phyloP scores from a whole-genome alignment of 2,329 filamentous ascomycete genomes.

The Ilyonectria mors-panacis region DNA sequence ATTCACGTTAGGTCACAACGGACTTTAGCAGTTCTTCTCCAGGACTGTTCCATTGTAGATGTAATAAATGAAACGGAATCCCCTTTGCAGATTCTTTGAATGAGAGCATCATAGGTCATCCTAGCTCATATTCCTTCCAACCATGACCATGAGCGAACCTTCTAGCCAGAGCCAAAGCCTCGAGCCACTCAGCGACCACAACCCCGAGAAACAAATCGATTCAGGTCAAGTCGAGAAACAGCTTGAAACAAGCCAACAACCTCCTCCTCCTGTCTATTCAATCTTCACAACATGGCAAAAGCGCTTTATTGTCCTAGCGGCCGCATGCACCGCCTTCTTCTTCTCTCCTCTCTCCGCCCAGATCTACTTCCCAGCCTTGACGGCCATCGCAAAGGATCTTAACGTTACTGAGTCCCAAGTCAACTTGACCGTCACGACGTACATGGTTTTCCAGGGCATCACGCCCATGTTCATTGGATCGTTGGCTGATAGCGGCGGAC shows the following conservation, averaged over 20 bases:
- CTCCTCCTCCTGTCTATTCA: conserved; percentile 51
- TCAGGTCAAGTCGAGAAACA: conserved; percentile 35
- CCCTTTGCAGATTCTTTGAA: neutral
- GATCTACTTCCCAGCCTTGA: conserved; percentile 70
- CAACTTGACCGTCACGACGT: conserved; percentile 68
- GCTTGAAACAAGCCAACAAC: conserved; percentile 7
- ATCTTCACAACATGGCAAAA: conserved; percentile 59
- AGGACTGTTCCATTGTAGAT: conserved; percentile 1
- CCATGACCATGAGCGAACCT: conserved; percentile 15
- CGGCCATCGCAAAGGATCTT: conserved; percentile 63
- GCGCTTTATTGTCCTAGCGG: conserved; percentile 57
- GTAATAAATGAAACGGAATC: neutral
- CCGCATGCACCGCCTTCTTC: conserved; percentile 58
- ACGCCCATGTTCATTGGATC: conserved; percentile 70
- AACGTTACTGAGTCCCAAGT: conserved; percentile 59
- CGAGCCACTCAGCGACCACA: neutral
- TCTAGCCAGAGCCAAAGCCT: neutral
- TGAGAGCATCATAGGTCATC: neutral
- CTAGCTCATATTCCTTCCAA: neutral
- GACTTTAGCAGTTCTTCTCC: conserved; percentile 1
- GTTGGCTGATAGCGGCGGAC: conserved; percentile 68
- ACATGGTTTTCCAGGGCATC: conserved; percentile 74
- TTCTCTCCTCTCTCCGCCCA: conserved; percentile 64
- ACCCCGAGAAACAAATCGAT: neutral
- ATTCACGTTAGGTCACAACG: neutral